A percentile compares a stretch with the other conserved stretches of the same genome.
Evolutionary conservation across 2,329 filamentous ascomycete genomes (phyloP).

Genomic region (Hyphodiscus sp.): DNA sequence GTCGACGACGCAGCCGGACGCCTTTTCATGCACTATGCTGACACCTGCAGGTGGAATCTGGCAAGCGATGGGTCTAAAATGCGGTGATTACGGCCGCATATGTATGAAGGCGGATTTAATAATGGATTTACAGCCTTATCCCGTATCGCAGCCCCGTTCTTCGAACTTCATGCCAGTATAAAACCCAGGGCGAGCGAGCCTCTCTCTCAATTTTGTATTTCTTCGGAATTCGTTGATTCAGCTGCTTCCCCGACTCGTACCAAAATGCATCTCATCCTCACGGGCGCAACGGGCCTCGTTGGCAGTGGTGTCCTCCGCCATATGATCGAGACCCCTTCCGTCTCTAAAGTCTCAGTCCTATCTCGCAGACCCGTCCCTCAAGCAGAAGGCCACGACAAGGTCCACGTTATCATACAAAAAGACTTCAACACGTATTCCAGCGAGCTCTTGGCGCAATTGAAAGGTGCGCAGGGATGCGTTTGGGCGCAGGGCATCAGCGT

Average conservation of each 20-base stretch:
- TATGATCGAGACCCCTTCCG: constrained; percentile 45
- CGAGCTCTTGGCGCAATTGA: constrained; percentile 50
- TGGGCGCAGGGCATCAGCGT: constrained; percentile 68
- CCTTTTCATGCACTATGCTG: background rate
- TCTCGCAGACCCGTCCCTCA: constrained; percentile 58
- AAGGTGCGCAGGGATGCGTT: constrained; percentile 60
- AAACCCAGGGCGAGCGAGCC: background rate
- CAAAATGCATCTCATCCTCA: constrained; percentile 58
- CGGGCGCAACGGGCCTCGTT: constrained; percentile 61
- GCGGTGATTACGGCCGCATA: background rate
- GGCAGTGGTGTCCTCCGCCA: constrained; percentile 55
- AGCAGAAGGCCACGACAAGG: constrained; percentile 53
- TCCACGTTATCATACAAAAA: constrained; percentile 60
- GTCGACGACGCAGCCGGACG: too few relatives aligned
- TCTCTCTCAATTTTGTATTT: background rate
- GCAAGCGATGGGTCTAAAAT: background rate
- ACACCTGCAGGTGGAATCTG: background rate
- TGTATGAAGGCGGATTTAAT: too few relatives aligned
- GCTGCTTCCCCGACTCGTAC: background rate
- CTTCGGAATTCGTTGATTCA: background rate
- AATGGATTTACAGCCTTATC: background rate
- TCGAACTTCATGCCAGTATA: background rate
- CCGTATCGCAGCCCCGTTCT: too few relatives aligned
- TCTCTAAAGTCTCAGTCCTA: constrained; percentile 63
- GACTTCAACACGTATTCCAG: constrained; percentile 58